Evolutionary conservation across 192 early-diverging fungal species (phyloP), one percentile per base, ranked within the genome.

Genomic region (Coemansia sp.): DNA sequence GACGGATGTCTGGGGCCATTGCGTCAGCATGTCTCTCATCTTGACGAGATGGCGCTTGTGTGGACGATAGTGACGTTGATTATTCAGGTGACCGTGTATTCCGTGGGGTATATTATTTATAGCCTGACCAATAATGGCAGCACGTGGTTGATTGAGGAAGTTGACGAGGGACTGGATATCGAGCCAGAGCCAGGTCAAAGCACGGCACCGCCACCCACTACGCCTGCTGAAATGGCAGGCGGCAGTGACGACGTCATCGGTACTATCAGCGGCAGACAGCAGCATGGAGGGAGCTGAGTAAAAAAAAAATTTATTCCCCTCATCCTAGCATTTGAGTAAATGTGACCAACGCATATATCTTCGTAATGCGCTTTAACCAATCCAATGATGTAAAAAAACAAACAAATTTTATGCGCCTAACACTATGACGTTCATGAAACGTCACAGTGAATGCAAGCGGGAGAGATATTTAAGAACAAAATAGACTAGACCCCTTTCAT

Each of bases 1-100:
- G 23, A 46, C 3, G 78, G 78, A 4, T 80, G 78, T 49, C n/a
- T 67, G 19, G 13, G 19, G 35, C 49, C 46, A 17, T 39, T 80
- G 63, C 42, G 52, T 2, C 40, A 63, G 2, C 53, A 64, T 6
- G 67, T 66, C 21, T 50, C 46, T 11, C 28, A 52, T 28, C 43
- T 40, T n/a, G 72, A 53, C 42, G 57, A 35, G 11, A 2, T 52
- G 59, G 52, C 67, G 2, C 49, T 75, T 0, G 33, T 26, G 16
- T 66, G 70, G 67, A 50, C 52, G 14, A 17, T 74, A 9, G 35
- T 53, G 32, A 74, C 61, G 6, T 38, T 69, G 19, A 10, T 80
- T n/a, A 55, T 63, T 8, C 78, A 80, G 42, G 42, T 63, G 2
- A 13, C 66, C 4, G 49, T 72, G 3, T n/a, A 73, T 16, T 44